Evolutionary conservation across 768 basidiomycete species (phyloP), one percentile per base, ranked within the genome.

Genomic region (Hericium alpestre): DNA sequence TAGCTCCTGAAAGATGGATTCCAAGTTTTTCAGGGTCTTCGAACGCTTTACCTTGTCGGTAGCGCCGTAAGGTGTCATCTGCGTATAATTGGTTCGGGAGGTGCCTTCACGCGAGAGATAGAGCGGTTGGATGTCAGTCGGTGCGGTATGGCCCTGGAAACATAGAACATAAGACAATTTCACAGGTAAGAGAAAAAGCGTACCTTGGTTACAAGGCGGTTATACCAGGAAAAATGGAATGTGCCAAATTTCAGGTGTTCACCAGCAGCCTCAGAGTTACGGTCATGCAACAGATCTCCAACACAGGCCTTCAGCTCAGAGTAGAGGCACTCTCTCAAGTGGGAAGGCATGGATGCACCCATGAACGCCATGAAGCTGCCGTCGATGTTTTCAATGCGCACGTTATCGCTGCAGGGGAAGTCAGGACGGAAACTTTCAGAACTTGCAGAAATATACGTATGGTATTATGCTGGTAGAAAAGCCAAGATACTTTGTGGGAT

Each of bases 11-110:
- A 49, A 49, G 4, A 49, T 12, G 18, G 20, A 11, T 22, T 49
- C 12, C 48, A 49, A 12, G 11, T 18, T 22, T 49, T 69, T 43
- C 39, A 52, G 12, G 64, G 67, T 20, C 64, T 63, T 41, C 61
- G 70, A 1, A 66, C 65, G 1, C 60, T 49, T 25, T 5, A 11
- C 12, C 20, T 11, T 22, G 5, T 49, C 48, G n/a, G n/a, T 22
- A 25, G 48, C 13, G 3, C 13, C 4, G 23, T 49, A 49, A 25
- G 48, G 48, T 4, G 48, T 49, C n/a, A 49, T 18, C 20, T 49
- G 48, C 3, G 48, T 15, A 25, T 49, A 25, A 20, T 49, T 49
- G 15, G 48, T 49, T 12, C 48, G 2, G 12, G 48, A 49, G 2
- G 48, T 20, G 11, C 18, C 48, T 3, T 18, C n/a, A 2, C 20